Conservation (phyloP, 176 grass and related monocot species). For the Avena atlantica region DNA sequence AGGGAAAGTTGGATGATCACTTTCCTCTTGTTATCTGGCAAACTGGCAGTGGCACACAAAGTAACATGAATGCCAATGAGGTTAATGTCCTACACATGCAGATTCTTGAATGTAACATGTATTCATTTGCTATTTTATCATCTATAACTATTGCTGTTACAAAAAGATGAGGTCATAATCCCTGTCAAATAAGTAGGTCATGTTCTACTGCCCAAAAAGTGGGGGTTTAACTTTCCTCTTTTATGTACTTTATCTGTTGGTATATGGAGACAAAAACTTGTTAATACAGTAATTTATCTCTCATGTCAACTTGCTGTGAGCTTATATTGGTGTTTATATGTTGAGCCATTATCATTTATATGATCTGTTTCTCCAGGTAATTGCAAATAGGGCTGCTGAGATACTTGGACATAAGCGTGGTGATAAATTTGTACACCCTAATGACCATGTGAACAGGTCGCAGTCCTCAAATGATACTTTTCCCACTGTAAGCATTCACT, state of each 20-base stretch:
- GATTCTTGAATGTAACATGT: conserved; percentile 5
- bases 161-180: neutral
- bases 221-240: neutral
- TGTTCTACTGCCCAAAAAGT: neutral
- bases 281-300: conserved; percentile 17
- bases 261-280: conserved; percentile 12
- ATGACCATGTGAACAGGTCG: conserved; percentile 98
- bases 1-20: conserved; percentile 88
- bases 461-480: conserved; percentile 99
- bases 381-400: conserved; percentile 96
- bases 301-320: conserved; percentile 12
- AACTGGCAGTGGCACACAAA: conserved; percentile 98
- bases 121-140: conserved; percentile 13
- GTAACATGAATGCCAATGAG: conserved; percentile 99
- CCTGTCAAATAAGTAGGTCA: neutral
- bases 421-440: conserved; percentile 91
- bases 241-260: neutral
- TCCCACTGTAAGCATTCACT: conserved; percentile 80
- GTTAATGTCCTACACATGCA: conserved; percentile 46
- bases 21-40: conserved; percentile 99
- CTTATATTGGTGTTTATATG: neutral
- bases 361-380: conserved; percentile 66
- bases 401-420: conserved; percentile 95
- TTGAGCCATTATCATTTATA: conserved; percentile 39
- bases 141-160: neutral